Conservation (phyloP, 2,329 filamentous ascomycete species). For the Neopestalotiopsis sp. region DNA sequence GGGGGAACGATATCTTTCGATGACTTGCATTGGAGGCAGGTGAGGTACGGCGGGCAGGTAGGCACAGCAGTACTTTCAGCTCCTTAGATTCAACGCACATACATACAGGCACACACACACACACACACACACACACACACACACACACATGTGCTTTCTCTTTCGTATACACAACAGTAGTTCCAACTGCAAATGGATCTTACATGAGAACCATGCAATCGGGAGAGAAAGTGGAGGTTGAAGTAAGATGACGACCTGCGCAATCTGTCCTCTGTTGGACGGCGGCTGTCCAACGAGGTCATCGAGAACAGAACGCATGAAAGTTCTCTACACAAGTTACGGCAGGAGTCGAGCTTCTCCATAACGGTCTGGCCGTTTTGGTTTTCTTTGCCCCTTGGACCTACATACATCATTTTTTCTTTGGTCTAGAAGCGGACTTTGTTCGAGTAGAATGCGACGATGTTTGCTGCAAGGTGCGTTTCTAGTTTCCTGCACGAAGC, state of each 20-base stretch:
- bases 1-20: constrained; percentile 6
- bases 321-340: background rate
- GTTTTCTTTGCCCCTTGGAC: background rate
- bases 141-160: background rate
- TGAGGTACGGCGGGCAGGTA: background rate
- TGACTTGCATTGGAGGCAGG: constrained; percentile 16
- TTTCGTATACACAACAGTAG: background rate
- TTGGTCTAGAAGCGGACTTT: constrained; percentile 8
- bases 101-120: too few relatives aligned
- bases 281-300: background rate
- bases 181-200: background rate
- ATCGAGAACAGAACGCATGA: constrained; percentile 12
- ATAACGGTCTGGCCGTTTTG: constrained; percentile 5
- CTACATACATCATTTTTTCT: background rate
- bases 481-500: constrained; percentile 13
- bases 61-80: background rate
- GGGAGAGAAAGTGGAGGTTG: background rate
- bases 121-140: too few relatives aligned
- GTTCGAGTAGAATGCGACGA: constrained; percentile 14
- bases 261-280: background rate
- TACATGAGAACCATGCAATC: constrained; percentile 7
- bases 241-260: background rate
- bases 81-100: background rate
- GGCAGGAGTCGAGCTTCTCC: constrained; percentile 12
- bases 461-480: constrained; percentile 13